These are phyloP conservation scores for Monosporascus cannonballus DNA, from an alignment of 2,329 filamentous ascomycete species.

Conservation along the genomic window DNA sequence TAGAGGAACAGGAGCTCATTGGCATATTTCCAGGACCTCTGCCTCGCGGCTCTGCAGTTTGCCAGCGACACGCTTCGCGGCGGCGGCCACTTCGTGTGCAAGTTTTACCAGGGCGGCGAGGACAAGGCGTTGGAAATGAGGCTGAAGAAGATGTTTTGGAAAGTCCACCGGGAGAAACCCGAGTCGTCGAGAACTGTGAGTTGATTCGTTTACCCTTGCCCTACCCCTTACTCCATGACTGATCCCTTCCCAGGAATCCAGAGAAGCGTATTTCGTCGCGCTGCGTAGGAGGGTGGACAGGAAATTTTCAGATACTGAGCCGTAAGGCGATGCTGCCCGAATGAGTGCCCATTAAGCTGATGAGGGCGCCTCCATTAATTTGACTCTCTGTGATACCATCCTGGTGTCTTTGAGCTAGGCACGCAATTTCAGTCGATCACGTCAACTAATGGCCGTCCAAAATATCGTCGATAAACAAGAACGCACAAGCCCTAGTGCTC, in stretches of 20 bases:
- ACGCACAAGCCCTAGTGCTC: too few relatives aligned
- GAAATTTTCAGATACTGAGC: conserved; percentile 15
- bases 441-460: too few relatives aligned
- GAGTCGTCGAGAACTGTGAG: conserved; percentile 80
- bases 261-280: conserved; percentile 81
- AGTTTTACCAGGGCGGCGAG: conserved; percentile 90
- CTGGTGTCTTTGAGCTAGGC: too few relatives aligned
- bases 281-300: conserved; percentile 56
- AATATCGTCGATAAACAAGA: too few relatives aligned
- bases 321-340: not conserved
- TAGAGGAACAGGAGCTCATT: conserved; percentile 1
- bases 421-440: too few relatives aligned
- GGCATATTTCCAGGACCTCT: conserved; percentile 64
- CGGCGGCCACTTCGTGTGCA: conserved; percentile 91
- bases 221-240: not conserved
- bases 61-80: conserved; percentile 74
- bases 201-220: conserved; percentile 9
- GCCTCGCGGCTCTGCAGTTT: conserved; percentile 77
- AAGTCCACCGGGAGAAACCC: conserved; percentile 83
- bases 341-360: too few relatives aligned
- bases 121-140: conserved; percentile 73
- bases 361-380: too few relatives aligned
- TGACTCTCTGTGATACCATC: too few relatives aligned
- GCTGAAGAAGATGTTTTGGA: conserved; percentile 70
- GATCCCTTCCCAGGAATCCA: conserved; percentile 58